These are phyloP conservation scores for Lomentospora prolificans DNA, from an alignment of 2,329 filamentous ascomycete genomes.

Conservation along the genomic window DNA sequence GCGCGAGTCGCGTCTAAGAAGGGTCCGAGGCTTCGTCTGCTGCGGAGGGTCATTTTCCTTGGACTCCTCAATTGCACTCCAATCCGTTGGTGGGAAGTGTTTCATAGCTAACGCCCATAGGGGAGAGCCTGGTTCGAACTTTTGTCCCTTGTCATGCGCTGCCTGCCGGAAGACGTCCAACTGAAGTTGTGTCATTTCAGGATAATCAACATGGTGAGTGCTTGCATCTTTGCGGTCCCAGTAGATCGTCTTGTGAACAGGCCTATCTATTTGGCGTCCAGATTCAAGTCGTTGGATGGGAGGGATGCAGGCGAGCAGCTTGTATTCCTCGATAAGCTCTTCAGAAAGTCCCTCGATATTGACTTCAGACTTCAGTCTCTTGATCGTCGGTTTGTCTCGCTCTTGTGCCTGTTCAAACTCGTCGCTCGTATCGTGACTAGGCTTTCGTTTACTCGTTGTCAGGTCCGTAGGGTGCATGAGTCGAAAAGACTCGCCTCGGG, in stretches of 20 bases:
- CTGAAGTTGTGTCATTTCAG: slow-evolving; percentile 53
- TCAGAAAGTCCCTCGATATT: slow-evolving; percentile 26
- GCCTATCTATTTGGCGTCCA: slow-evolving; percentile 47
- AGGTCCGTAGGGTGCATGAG: slow-evolving; percentile 20
- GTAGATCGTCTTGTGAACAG: slow-evolving; percentile 45
- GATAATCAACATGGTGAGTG: slow-evolving; percentile 53
- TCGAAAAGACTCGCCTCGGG: neutral
- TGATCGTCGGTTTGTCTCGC: slow-evolving; percentile 38
- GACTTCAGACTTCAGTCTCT: slow-evolving; percentile 43
- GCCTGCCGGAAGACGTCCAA: slow-evolving; percentile 44
- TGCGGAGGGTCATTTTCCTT: slow-evolving; percentile 8
- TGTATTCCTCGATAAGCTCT: slow-evolving; percentile 31
- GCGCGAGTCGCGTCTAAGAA: slow-evolving; percentile 16
- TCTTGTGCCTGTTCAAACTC: slow-evolving; percentile 30
- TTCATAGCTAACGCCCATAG: slow-evolving; percentile 50
- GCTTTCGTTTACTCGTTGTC: slow-evolving; percentile 46
- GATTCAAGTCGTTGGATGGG: slow-evolving; percentile 38
- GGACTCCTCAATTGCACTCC: slow-evolving; percentile 15
- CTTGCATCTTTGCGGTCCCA: slow-evolving; percentile 44
- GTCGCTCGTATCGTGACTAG: slow-evolving; percentile 39
- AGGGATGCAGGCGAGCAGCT: slow-evolving; percentile 38
- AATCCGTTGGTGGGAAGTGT: slow-evolving; percentile 40
- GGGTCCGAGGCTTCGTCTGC: slow-evolving; percentile 1
- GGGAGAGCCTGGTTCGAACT: slow-evolving; percentile 40
- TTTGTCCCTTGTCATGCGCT: slow-evolving; percentile 38